These are phyloP conservation scores for Arthrobotrys conoides DNA, from an alignment of 2,329 filamentous ascomycete genomes.

Conservation along the genomic window DNA sequence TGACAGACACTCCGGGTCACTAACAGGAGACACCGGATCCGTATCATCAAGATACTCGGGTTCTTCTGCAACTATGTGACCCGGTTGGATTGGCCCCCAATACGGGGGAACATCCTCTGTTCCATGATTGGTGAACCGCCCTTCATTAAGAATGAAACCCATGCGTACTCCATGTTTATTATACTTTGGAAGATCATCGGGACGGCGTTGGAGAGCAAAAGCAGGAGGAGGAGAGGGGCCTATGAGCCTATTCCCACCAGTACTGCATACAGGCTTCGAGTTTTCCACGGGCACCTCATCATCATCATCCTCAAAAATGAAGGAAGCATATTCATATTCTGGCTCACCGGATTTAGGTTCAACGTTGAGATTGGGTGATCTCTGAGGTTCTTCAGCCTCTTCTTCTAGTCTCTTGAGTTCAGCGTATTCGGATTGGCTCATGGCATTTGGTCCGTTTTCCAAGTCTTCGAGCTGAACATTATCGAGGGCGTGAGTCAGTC, in stretches of 20 bases:
- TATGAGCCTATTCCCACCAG: neutral
- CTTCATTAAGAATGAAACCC: conserved; percentile 30
- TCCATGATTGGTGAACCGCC: neutral
- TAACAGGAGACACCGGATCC: neutral
- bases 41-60: conserved; percentile 31
- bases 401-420: neutral
- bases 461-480: conserved; percentile 16
- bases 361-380: neutral
- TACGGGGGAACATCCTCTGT: conserved; percentile 3
- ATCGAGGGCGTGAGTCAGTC: conserved; percentile 22
- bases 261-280: neutral
- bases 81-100: conserved; percentile 16
- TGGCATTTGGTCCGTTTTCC: neutral
- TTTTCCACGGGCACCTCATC: neutral
- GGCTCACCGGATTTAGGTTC: conserved; percentile 29
- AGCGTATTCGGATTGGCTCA: neutral
- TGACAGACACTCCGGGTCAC: neutral
- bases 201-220: conserved; percentile 15
- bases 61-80: conserved; percentile 40
- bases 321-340: conserved; percentile 46
- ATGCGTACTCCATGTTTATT: conserved; percentile 12
- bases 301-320: conserved; percentile 21
- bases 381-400: neutral
- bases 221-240: neutral
- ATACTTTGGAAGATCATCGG: conserved; percentile 24